Conservation (phyloP, 768 basidiomycete species). For the Lentinus tigrinus region DNA sequence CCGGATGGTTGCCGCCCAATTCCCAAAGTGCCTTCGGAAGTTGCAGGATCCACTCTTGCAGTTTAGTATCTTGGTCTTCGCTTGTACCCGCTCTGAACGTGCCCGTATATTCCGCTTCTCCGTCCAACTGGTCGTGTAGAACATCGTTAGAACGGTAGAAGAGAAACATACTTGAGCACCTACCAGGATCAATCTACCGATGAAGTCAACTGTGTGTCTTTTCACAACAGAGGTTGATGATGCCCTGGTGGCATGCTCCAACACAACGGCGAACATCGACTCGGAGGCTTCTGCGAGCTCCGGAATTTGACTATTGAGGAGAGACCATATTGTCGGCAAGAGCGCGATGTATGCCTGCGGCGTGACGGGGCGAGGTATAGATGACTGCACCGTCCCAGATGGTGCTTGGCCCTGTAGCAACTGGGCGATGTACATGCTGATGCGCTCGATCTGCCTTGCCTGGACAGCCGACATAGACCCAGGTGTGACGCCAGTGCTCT, state of each 20-base stretch:
- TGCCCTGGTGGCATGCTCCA: constrained; percentile 65
- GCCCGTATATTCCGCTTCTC: constrained; percentile 52
- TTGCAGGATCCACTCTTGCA: constrained; percentile 69
- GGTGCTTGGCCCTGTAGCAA: constrained; percentile 53
- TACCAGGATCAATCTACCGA: constrained; percentile 70
- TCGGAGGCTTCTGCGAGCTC: constrained; percentile 20
- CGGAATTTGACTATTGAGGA: constrained; percentile 42
- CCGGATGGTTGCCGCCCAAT: constrained; percentile 54
- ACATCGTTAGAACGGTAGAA: background rate
- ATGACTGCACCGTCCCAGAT: constrained; percentile 1
- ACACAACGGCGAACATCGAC: constrained; percentile 49
- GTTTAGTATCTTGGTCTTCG: constrained; percentile 29
- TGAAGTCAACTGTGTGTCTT: constrained; percentile 68
- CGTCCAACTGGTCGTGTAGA: constrained; percentile 49
- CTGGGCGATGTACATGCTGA: constrained; percentile 59
- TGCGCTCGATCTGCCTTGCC: constrained; percentile 42
- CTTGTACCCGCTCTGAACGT: constrained; percentile 38
- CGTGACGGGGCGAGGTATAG: constrained; percentile 49
- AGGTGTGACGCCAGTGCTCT: background rate
- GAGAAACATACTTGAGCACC: constrained; percentile 20
- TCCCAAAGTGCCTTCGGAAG: constrained; percentile 89
- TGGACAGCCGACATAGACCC: constrained; percentile 7
- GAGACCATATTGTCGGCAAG: constrained; percentile 76
- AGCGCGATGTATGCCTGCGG: constrained; percentile 61
- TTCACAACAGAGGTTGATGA: constrained; percentile 65